Evolutionary conservation across 176 grass and related monocot genomes (phyloP), one percentile per base, ranked within the genome.

Genomic region (Phoenix roebelenii): DNA sequence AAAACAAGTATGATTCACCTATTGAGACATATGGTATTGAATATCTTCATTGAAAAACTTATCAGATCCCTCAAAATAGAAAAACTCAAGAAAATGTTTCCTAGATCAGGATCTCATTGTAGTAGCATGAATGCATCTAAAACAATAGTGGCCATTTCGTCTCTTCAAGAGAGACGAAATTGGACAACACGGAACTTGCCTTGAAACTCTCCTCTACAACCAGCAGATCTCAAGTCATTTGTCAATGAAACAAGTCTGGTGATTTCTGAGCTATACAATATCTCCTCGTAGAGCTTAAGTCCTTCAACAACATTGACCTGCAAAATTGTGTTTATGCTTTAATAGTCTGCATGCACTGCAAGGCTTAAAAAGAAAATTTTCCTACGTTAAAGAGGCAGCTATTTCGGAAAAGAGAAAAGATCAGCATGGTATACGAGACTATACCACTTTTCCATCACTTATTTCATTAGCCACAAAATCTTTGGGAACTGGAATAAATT

Each of bases 241-340:
- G 80, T 60, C 63, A 85, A 92, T 35, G 76, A 83, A 78, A 92
- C 22, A 63, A 98, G 83, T 54, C 79, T 74, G 52, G 67, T 70
- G 68, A 75, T 69, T 50, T 98, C 81, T 6, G 1, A 57, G 23
- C 39, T 61, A 68, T 83, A 80, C 50, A 98, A 65, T 54, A 88
- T 75, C 4, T 80, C 87, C 66, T 92, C 87, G 70, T 88, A 98
- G 26, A 98, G 64, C 59, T 92, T 98, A 48, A 98, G 87, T 26
- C 93, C 93, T 77, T 98, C 93, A 71, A 91, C 73, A 62, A 75
- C 65, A 81, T 98, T 92, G 57, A 85, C 78, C 93, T 95, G 57
- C 54, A 75, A 57, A 66, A 61, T 44, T 44, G 35, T 6, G 7
- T 44, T 12, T 44, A 9, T 44, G 19, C 50, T 59, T 29, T 56